Base-by-base conservation (phyloP, 257 asterid genomes). In the Cinchona pubescens region DNA sequence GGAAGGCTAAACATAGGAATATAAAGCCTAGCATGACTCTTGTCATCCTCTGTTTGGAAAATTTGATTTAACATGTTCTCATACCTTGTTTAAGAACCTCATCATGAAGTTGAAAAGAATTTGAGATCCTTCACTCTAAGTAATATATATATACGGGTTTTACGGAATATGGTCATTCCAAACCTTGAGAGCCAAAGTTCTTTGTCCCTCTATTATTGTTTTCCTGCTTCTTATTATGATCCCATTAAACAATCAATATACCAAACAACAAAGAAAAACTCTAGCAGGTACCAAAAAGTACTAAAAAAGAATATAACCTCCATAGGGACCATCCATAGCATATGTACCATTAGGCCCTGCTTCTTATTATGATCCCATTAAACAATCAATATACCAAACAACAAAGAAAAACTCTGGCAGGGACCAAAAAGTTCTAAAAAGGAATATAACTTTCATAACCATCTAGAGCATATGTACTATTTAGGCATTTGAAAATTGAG, bases 341-440 rank as follows among this genome's bases (percentile, higher is more conserved):
- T 34, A 74, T 35, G 69, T 27, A 15, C 9, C 21, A n/a, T 45
- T 82, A 21, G 38, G 37, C 29, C n/a, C n/a, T n/a, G n/a, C n/a
- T n/a, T n/a, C n/a, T n/a, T n/a, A 34, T 21, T 25, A n/a, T n/a
- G n/a, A 10, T 3, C 49, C 19, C 74, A 29, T 48, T 15, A 30
- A 59, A 35, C 37, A 55, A 18, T 16, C 2, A 35, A 53, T 42
- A 5, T 3, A 59, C 25, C 27, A 55, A 71, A 71, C 15, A 23
- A 3, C 18, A 84, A 67, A 95, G 83, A 35, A 2, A n/a, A n/a
- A 7, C 19, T 15, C 8, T 19, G 10, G 55, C 61, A 35, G 12
- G 35, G 34, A 38, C 38, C 9, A 38, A 60, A 53, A 48, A 13
- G 53, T 53, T 71, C 35, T 12, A 71, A 63, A 62, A 16, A 29